Base-by-base conservation (phyloP, 192 early-diverging fungal genomes). In the Rhizoclosmatium sp. region DNA sequence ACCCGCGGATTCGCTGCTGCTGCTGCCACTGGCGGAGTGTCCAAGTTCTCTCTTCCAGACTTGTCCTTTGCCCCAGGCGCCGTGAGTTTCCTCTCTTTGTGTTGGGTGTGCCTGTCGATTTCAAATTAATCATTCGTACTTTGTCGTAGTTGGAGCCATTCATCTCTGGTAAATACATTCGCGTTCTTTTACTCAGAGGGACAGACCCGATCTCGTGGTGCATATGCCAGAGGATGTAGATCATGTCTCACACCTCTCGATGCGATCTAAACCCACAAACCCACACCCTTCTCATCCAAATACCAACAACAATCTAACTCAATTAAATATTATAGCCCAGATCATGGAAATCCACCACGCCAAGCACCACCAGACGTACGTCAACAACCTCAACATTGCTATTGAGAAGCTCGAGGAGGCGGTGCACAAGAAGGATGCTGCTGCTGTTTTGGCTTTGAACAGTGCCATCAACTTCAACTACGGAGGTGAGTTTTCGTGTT, bases 301-400 rank as follows among this genome's bases (percentile, higher is more conserved):
- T 31, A 31, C 31, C 31, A 31, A 31, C 31, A 31, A 31, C 31
- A 31, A 31, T 31, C 31, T 31, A 31, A 31, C 31, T 31, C 31
- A 31, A 31, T 31, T 16, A 40, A 65, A 65, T 16, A 42, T 10
- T 16, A 23, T 21, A 65, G 62, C 62, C 62, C 94, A 98, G 81
- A 98, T 97, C 82, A 97, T 98, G 96, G 78, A 93, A 75, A 82
- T 98, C 59, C 97, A 98, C 87, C 94, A 98, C 87, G 65, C 83
- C 82, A 98, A 98, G 91, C 97, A 98, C 87, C 97, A 98, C 82
- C 93, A 94, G 58, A 86, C 95, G 3, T 98, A 98, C 80, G 92
- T 98, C 75, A 94, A 88, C 71, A 89, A 87, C 69, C 88, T 96
- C 59, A 98, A 98, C 82, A 86, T 69, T 49, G 93, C 94, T n/a